Percentiles rank a stretch among this genome's conserved stretches.
phyloP scores from a whole-genome alignment of 352 stramenopile genomes.

The Plasmopara muralis region DNA sequence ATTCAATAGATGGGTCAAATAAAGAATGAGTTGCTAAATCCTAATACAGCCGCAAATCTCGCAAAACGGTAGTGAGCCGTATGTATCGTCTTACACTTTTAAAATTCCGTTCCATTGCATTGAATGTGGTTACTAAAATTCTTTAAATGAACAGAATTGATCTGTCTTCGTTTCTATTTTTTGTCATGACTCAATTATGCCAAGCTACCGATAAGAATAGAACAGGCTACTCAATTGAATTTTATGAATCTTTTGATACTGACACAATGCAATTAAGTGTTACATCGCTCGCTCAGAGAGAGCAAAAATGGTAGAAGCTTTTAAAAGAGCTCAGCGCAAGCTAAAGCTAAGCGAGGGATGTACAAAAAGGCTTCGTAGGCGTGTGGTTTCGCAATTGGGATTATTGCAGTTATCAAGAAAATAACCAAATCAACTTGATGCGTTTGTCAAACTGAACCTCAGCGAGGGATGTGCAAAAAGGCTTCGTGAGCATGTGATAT shows the following conservation, averaged over 20 bases:
- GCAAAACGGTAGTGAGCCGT: slow-evolving; percentile 9
- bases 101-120: slow-evolving; percentile 10
- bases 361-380: no score
- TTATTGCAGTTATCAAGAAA: no score
- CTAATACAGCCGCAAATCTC: slow-evolving; percentile 8
- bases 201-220: not conserved
- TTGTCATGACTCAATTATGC: not conserved
- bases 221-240: not conserved
- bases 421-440: no score
- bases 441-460: no score
- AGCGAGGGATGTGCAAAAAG: no score
- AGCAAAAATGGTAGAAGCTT: not conserved
- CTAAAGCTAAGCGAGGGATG: no score
- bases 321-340: not conserved
- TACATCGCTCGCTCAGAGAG: not conserved
- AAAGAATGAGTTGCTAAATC: slow-evolving; percentile 12
- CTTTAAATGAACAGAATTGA: not conserved
- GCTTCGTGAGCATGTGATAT: no score
- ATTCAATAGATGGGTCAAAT: slow-evolving; percentile 12
- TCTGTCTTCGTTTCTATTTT: not conserved
- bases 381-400: no score
- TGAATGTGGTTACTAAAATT: slow-evolving; percentile 7
- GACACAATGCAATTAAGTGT: not conserved
- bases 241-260: not conserved
- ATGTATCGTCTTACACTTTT: slow-evolving; percentile 10